phyloP scores from a whole-genome alignment of 352 stramenopile genomes.

The Globisporangium iwayamae region DNA sequence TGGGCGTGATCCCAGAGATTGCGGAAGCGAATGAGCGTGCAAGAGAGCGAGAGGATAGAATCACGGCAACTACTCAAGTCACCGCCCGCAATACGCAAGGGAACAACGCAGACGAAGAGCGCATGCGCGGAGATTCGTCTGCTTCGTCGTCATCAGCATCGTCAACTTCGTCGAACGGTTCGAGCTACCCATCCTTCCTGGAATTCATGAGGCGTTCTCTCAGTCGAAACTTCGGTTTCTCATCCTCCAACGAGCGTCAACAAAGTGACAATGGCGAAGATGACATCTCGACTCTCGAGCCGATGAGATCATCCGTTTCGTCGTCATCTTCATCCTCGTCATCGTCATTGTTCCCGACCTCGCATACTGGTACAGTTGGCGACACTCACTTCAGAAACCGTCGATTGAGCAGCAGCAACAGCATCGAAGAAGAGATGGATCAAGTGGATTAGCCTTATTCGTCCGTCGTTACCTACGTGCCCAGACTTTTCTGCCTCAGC shows the following conservation, averaged over 20 bases:
- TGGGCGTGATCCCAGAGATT: constrained; percentile 65
- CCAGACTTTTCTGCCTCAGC: not conserved
- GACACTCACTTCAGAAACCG: constrained; percentile 3
- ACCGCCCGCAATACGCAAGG: not conserved
- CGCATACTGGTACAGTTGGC: not conserved
- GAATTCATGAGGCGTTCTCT: constrained; percentile 48
- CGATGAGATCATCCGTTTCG: constrained; percentile 16
- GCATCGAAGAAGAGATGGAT: constrained; percentile 61
- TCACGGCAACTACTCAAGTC: not conserved
- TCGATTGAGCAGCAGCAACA: constrained; percentile 29
- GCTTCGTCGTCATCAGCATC: constrained; percentile 30
- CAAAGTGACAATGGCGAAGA: constrained; percentile 5
- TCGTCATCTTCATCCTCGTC: constrained; percentile 39
- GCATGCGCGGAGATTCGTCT: constrained; percentile 18
- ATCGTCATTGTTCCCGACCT: constrained; percentile 20
- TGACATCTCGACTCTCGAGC: constrained; percentile 11
- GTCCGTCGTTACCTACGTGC: not conserved
- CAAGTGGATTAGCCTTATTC: constrained; percentile 41
- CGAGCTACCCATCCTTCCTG: constrained; percentile 32
- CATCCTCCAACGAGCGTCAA: constrained; percentile 6
- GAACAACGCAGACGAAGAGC: not conserved
- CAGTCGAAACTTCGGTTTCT: constrained; percentile 30
- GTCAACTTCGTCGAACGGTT: constrained; percentile 14
- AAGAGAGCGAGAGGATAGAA: constrained; percentile 16
- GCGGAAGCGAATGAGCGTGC: constrained; percentile 44